These are phyloP conservation scores for Acrodontium crateriforme DNA, from an alignment of 2,329 filamentous ascomycete genomes.

Conservation along the genomic window DNA sequence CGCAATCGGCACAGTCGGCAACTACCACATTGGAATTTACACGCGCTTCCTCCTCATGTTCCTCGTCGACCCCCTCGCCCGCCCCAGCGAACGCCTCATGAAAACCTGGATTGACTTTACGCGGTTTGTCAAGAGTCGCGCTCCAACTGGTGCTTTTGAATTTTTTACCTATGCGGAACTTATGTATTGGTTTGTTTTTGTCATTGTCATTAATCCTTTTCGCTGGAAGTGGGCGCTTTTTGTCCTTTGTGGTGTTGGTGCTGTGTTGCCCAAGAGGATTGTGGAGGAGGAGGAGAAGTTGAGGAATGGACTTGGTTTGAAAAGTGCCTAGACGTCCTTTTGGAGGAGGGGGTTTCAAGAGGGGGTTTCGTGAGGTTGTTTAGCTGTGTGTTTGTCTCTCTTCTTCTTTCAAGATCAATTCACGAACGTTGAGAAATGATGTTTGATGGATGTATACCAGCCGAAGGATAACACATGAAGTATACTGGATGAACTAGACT, in stretches of 20 bases:
- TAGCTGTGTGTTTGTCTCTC: no score
- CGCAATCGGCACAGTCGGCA: constrained; percentile 69
- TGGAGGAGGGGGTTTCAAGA: no score
- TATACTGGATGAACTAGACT: no score
- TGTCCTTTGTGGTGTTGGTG: constrained; percentile 63
- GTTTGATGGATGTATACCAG: no score
- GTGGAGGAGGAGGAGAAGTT: constrained; percentile 52
- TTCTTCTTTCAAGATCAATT: no score
- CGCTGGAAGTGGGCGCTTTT: constrained; percentile 83
- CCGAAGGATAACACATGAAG: no score
- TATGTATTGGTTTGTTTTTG: constrained; percentile 74
- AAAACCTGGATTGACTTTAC: constrained; percentile 80
- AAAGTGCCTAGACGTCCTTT: no score
- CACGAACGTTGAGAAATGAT: no score
- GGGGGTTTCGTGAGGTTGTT: no score
- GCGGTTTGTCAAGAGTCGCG: constrained; percentile 50
- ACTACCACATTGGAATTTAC: constrained; percentile 85
- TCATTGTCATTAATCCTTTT: constrained; percentile 68
- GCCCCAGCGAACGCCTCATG: constrained; percentile 63
- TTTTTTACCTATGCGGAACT: constrained; percentile 83
- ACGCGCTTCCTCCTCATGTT: constrained; percentile 80
- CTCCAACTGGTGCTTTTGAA: constrained; percentile 66
- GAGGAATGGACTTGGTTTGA: constrained; percentile 41
- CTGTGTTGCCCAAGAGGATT: constrained; percentile 49
- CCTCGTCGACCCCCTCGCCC: constrained; percentile 60